These are phyloP conservation scores for Inga leiocalycina DNA, from an alignment of 306 rosid species.

Conservation along the genomic window DNA sequence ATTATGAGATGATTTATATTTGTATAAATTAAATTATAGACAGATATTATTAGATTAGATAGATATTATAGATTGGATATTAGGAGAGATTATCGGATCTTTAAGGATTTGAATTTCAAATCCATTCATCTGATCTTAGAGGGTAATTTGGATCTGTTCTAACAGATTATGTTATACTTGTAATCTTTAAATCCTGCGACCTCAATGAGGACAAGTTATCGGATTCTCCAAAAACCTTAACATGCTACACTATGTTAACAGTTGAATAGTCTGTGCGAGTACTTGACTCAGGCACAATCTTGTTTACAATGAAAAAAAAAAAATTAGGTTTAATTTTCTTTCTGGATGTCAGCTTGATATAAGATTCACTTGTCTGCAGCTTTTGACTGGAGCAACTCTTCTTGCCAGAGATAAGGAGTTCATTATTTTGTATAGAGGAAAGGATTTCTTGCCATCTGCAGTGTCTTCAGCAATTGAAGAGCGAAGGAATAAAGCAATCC, in stretches of 20 bases:
- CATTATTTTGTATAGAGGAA: conserved; percentile 84
- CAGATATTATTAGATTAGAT: too few relatives aligned
- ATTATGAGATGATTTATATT: too few relatives aligned
- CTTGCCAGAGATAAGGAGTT: conserved; percentile 84
- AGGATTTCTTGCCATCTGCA: conserved; percentile 81
- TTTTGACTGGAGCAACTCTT: conserved; percentile 86
- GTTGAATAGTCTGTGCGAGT: neutral
- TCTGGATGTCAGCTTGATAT: conserved; percentile 19
- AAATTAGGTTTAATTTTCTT: conserved; percentile 10
- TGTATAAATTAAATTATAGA: too few relatives aligned
- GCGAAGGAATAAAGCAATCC: conserved; percentile 54
- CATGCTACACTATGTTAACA: neutral
- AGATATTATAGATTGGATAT: too few relatives aligned
- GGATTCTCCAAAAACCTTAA: too few relatives aligned
- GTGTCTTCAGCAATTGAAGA: conserved; percentile 88
- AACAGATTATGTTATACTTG: too few relatives aligned
- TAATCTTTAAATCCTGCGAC: too few relatives aligned
- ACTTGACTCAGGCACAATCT: conserved; percentile 1
- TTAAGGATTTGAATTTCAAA: too few relatives aligned
- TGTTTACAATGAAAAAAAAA: neutral
- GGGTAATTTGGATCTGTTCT: too few relatives aligned
- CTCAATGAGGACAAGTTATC: too few relatives aligned
- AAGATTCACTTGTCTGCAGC: conserved; percentile 52
- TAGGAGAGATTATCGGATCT: too few relatives aligned
- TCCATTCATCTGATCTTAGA: too few relatives aligned